These are phyloP conservation scores for Tetrapisispora arboricola DNA, from an alignment of 805 yeast species.

Conservation along the genomic window DNA sequence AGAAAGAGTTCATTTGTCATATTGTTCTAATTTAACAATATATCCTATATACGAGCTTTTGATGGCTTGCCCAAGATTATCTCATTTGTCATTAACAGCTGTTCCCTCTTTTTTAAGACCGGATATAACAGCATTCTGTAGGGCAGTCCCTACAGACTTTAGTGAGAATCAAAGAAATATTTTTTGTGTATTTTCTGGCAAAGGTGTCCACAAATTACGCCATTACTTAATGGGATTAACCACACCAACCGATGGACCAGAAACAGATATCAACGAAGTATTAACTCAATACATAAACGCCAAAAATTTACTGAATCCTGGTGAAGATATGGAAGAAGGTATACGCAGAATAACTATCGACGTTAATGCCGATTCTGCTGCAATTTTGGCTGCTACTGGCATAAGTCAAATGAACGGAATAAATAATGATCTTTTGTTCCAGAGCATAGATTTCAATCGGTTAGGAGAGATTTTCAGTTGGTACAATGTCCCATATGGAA, in stretches of 20 bases:
- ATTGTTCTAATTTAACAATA: conserved; percentile 71
- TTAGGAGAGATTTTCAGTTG: conserved; percentile 23
- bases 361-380: conserved; percentile 27
- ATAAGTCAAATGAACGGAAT: conserved; percentile 23
- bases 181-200: conserved; percentile 90
- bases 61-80: conserved; percentile 71
- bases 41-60: conserved; percentile 68
- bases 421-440: conserved; percentile 23
- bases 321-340: conserved; percentile 22
- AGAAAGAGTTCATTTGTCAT: conserved; percentile 88
- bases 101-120: conserved; percentile 78
- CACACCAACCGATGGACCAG: conserved; percentile 28
- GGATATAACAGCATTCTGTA: conserved; percentile 77
- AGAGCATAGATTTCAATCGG: conserved; percentile 25
- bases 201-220: conserved; percentile 71
- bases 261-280: conserved; percentile 25
- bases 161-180: conserved; percentile 73
- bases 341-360: conserved; percentile 21
- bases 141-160: conserved; percentile 89
- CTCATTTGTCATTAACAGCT: conserved; percentile 89
- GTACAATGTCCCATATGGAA: conserved; percentile 7
- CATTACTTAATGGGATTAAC: conserved; percentile 45
- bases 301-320: conserved; percentile 18
- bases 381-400: conserved; percentile 28
- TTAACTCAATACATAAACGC: conserved; percentile 22